phyloP scores from a whole-genome alignment of 106 monocot genomes.

The Triglochin maritima region DNA sequence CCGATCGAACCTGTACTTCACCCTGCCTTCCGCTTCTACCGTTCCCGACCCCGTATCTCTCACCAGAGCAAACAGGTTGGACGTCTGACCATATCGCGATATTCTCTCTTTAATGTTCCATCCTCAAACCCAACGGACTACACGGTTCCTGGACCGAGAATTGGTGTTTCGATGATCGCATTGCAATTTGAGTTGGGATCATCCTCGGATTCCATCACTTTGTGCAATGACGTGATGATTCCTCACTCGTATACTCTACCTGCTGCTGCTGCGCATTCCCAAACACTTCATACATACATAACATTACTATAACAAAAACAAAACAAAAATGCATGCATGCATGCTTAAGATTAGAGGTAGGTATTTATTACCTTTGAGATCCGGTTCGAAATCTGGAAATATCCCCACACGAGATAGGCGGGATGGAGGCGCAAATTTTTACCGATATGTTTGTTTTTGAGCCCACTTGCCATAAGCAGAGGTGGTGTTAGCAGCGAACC shows the following conservation, averaged over 20 bases:
- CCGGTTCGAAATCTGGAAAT: conserved; percentile 47
- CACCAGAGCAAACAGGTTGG: conserved; percentile 43
- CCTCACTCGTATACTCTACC: conserved; percentile 58
- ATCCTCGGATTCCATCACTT: conserved; percentile 1
- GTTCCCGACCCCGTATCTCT: conserved; percentile 54
- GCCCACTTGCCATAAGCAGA: conserved; percentile 47
- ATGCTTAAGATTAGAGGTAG: no score
- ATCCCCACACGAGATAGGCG: conserved; percentile 58
- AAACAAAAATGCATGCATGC: no score
- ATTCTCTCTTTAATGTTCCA: conserved; percentile 47
- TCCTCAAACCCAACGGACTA: conserved; percentile 60
- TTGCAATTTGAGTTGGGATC: not conserved
- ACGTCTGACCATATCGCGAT: conserved; percentile 41
- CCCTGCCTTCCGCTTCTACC: conserved; percentile 17
- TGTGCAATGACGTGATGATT: conserved; percentile 60
- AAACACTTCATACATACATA: no score
- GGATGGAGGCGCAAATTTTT: conserved; percentile 81
- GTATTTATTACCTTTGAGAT: conserved; percentile 44
- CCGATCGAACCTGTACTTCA: conserved; percentile 25
- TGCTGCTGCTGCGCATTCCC: no score
- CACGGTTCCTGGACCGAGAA: conserved; percentile 25
- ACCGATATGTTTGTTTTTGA: conserved; percentile 65
- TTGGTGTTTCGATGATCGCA: conserved; percentile 55
- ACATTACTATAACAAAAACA: no score
- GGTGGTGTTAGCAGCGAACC: conserved; percentile 68